Evolutionary conservation across 2,329 filamentous ascomycete species (phyloP).

Genomic region (Mycosphaerelloides madeirae): DNA sequence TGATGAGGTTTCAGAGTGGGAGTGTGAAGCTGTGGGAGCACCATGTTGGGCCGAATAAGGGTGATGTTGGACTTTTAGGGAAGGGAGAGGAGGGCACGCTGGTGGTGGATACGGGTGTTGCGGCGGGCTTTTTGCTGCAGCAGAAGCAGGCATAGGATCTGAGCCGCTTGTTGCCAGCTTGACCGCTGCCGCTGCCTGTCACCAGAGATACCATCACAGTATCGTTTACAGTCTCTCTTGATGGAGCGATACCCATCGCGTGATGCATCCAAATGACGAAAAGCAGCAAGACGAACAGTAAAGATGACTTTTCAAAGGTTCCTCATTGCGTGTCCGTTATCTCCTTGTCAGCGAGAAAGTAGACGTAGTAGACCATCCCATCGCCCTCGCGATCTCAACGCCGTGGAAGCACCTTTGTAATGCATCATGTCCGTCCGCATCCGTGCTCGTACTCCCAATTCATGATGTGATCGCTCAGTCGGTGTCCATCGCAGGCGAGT

Average conservation of each 20-base stretch:
- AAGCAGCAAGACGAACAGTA: neutral
- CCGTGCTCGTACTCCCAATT: too few relatives aligned
- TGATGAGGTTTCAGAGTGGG: conserved; percentile 61
- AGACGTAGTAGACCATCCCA: conserved; percentile 14
- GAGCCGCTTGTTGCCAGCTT: too few relatives aligned
- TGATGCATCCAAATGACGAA: neutral
- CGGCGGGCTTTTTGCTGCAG: conserved; percentile 31
- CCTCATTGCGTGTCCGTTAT: conserved; percentile 22
- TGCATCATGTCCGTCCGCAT: conserved; percentile 2
- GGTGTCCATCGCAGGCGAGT: conserved; percentile 7
- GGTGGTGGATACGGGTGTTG: conserved; percentile 57
- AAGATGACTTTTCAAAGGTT: conserved; percentile 14
- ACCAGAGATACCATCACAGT: too few relatives aligned
- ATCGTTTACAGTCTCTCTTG: too few relatives aligned
- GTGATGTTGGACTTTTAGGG: conserved; percentile 51
- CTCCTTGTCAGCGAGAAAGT: conserved; percentile 15
- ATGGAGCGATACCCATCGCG: too few relatives aligned
- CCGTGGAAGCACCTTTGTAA: conserved; percentile 8
- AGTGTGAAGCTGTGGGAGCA: conserved; percentile 56
- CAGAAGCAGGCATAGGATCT: too few relatives aligned
- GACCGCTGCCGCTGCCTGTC: too few relatives aligned
- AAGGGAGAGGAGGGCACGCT: conserved; percentile 65
- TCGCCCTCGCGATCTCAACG: conserved; percentile 16
- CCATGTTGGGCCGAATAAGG: conserved; percentile 42
- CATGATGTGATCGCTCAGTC: too few relatives aligned